Base-by-base conservation (phyloP, 2,329 filamentous ascomycete species). In the Dactylellina parvicollis region DNA sequence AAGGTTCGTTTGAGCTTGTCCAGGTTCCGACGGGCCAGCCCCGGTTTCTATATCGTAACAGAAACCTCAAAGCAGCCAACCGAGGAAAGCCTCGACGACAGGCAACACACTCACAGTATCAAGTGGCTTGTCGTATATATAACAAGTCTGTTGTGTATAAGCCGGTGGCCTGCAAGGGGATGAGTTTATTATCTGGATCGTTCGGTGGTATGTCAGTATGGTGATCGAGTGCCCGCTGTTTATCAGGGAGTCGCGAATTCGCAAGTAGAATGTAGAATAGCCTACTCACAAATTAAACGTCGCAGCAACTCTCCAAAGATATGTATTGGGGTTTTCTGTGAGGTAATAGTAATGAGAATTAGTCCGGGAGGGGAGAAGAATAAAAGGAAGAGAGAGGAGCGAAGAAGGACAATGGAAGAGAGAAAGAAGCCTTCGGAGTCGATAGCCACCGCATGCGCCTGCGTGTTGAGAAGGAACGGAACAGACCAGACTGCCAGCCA, bases 51-150 rank as follows among this genome's bases (percentile, higher is more conserved):
- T 67, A 30, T 52, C 34, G 42, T 67, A 46, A 67, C 38, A 36
- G 62, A 66, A 66, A 66, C 62, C 18, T 59, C 54, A 56, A 55
- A 67, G 62, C 62, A 54, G 32, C 52, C n/a, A 28, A 22, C 30
- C 30, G 4, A 50, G 34, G 42, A 47, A 24, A 9, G 42, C 42
- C 16, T 22, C 36, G 40, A 57, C 50, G 50, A 66, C 61, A 20
- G 46, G 28, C 62, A 59, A 67, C 52, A 67, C 62, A 47, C 34
- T 16, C 14, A 10, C 18, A n/a, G n/a, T 9, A 10, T 24, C 12
- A 34, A 14, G 18, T 49, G 30, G 30, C 30, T 34, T 7, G 30
- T 14, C 30, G 30, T 7, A 14, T 34, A 34, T 34, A 34, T 7
- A 34, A 7, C 30, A n/a, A n/a, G n/a, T n/a, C n/a, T n/a, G n/a